phyloP scores from a whole-genome alignment of 805 yeast genomes.

The Pichia manshurica region DNA sequence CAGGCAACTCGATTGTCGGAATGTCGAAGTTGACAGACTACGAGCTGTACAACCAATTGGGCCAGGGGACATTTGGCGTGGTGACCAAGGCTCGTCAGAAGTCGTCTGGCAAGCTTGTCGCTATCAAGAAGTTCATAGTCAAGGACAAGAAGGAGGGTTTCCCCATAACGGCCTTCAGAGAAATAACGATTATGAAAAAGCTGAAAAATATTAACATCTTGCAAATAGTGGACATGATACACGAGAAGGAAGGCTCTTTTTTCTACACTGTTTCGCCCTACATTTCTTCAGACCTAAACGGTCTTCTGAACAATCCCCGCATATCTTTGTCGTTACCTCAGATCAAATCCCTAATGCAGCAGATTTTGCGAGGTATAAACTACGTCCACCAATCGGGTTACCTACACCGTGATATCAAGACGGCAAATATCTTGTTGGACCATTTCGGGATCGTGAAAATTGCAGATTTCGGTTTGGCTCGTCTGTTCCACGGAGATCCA shows the following conservation, averaged over 20 bases:
- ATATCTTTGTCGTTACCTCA: constrained; percentile 57
- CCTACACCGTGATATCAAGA: constrained; percentile 88
- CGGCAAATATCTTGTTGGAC: constrained; percentile 88
- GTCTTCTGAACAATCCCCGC: constrained; percentile 74
- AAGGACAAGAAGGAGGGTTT: constrained; percentile 76
- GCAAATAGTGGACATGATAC: constrained; percentile 73
- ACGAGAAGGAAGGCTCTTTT: constrained; percentile 36
- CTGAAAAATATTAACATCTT: constrained; percentile 67
- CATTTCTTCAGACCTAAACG: constrained; percentile 88
- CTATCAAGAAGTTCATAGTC: constrained; percentile 78
- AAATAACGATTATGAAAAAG: constrained; percentile 72
- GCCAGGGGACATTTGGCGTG: constrained; percentile 86
- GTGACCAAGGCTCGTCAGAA: constrained; percentile 71
- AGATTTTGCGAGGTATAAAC: constrained; percentile 72
- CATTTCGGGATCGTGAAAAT: constrained; percentile 72
- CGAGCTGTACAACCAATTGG: constrained; percentile 41
- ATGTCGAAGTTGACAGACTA: constrained; percentile 32
- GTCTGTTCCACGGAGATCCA: constrained; percentile 42
- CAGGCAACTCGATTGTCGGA: constrained; percentile 12
- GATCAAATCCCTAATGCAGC: constrained; percentile 77
- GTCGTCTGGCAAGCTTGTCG: constrained; percentile 59
- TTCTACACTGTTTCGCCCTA: constrained; percentile 90
- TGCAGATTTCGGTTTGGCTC: constrained; percentile 94
- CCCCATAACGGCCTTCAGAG: constrained; percentile 93
- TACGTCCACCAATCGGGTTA: constrained; percentile 62